Conservation (phyloP, 2,329 filamentous ascomycete genomes). For the Ophiostoma australiae region DNA sequence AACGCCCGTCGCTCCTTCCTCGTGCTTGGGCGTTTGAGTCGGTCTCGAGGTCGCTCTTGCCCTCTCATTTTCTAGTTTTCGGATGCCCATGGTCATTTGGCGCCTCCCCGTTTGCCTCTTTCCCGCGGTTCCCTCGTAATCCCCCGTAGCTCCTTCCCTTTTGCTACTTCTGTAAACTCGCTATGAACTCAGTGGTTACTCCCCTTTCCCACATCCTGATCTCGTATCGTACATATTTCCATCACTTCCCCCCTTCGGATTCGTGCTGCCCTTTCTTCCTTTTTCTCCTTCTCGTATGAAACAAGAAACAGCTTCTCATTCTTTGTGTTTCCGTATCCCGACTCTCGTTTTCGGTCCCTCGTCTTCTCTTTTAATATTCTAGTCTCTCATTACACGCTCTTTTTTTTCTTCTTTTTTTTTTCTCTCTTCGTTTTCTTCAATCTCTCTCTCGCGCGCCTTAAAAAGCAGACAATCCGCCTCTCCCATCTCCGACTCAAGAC, state of each 20-base stretch:
- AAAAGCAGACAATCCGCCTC: neutral
- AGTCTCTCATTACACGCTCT: conserved; percentile 8
- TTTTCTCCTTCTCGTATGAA: conserved; percentile 15
- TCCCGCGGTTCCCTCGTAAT: conserved; percentile 1
- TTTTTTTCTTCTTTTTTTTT: neutral
- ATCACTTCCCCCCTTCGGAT: conserved; percentile 13
- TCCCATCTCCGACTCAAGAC: conserved; percentile 6
- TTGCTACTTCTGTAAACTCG: neutral
- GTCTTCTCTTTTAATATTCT: conserved; percentile 16
- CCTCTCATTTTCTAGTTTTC: neutral
- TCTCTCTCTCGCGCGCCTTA: neutral
- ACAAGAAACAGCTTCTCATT: conserved; percentile 12
- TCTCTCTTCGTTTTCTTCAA: neutral
- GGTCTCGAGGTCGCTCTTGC: neutral
- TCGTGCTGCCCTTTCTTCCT: conserved; percentile 10
- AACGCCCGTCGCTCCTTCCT: conserved; percentile 4
- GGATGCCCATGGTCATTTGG: neutral
- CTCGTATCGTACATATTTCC: conserved; percentile 16
- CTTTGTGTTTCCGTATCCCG: conserved; percentile 14
- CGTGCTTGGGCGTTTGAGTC: neutral
- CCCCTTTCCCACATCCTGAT: neutral
- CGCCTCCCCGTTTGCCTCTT: neutral
- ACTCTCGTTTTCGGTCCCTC: conserved; percentile 14
- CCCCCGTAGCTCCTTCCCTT: conserved; percentile 16
- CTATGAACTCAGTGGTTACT: neutral